Percentiles rank a stretch among this genome's conserved stretches.
Evolutionary conservation across 768 basidiomycete species (phyloP).

Genomic region (Ramaria rubella): DNA sequence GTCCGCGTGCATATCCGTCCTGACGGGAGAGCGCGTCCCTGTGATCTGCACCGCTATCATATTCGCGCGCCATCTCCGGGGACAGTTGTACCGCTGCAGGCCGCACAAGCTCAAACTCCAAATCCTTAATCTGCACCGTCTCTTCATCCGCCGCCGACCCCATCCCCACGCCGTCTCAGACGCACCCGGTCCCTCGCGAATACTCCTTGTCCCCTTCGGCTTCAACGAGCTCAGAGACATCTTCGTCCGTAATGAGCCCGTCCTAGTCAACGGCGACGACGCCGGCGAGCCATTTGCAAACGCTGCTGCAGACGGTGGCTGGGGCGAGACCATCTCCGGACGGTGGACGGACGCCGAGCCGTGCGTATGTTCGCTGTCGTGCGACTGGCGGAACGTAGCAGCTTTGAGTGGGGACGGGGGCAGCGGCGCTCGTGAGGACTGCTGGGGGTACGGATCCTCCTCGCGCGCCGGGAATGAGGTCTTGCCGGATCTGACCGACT

Average conservation of each 20-base stretch:
- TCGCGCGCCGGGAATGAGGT: no score
- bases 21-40: neutral
- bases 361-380: no score
- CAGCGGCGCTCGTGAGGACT: no score
- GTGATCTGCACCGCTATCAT: conserved; percentile 1
- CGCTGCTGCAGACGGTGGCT: conserved; percentile 38
- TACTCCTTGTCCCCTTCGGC: conserved; percentile 27
- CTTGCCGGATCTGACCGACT: no score
- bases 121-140: conserved; percentile 69
- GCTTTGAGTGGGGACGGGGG: no score
- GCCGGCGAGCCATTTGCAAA: conserved; percentile 30
- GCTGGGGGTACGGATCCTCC: no score
- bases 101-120: conserved; percentile 73
- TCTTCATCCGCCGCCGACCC: conserved; percentile 30
- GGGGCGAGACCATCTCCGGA: no score
- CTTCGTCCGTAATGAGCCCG: conserved; percentile 45
- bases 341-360: no score
- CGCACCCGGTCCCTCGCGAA: conserved; percentile 30
- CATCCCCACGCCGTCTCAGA: conserved; percentile 25
- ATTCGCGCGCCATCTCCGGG: neutral
- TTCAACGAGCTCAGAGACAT: conserved; percentile 64
- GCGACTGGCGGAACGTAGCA: no score
- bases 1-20: conserved; percentile 1
- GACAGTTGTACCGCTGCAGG: conserved; percentile 30
- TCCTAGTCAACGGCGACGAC: conserved; percentile 26